A percentile compares a stretch with the other conserved stretches of the same genome.
These are phyloP conservation scores for Solanum bukasovii DNA, from an alignment of 257 asterid species.

Conservation along the genomic window DNA sequence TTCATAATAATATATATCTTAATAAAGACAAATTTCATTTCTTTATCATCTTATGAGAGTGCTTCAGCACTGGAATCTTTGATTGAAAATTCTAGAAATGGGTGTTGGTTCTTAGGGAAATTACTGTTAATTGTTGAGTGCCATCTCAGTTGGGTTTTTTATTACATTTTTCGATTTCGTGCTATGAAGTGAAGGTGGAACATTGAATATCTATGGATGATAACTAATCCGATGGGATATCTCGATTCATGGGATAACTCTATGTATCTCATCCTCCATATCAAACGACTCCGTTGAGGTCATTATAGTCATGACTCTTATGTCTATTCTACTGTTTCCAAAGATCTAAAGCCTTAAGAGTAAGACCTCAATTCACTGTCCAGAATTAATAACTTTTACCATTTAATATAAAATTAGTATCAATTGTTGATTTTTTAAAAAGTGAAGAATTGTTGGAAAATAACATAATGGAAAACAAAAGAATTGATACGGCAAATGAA, in stretches of 20 bases:
- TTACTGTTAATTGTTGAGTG: neutral
- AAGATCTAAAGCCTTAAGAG: neutral
- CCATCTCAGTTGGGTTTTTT: neutral
- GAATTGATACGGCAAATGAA: neutral
- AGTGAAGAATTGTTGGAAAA: neutral
- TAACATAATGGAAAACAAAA: neutral
- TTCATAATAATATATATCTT: neutral
- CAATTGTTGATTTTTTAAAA: neutral
- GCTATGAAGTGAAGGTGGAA: neutral
- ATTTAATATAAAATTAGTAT: too few relatives aligned
- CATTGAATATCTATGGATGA: neutral
- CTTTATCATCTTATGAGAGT: neutral
- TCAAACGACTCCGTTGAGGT: neutral
- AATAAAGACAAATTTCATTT: neutral
- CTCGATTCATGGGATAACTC: neutral
- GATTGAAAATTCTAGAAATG: neutral
- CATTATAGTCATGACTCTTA: neutral
- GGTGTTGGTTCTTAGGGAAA: neutral
- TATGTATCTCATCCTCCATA: neutral
- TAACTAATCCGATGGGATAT: too few relatives aligned
- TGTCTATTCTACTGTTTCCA: neutral
- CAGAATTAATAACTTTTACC: neutral
- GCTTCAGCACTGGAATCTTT: neutral
- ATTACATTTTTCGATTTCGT: neutral
- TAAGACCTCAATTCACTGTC: neutral